phyloP scores from a whole-genome alignment of 805 yeast species.

The Saturnispora hagleri region DNA sequence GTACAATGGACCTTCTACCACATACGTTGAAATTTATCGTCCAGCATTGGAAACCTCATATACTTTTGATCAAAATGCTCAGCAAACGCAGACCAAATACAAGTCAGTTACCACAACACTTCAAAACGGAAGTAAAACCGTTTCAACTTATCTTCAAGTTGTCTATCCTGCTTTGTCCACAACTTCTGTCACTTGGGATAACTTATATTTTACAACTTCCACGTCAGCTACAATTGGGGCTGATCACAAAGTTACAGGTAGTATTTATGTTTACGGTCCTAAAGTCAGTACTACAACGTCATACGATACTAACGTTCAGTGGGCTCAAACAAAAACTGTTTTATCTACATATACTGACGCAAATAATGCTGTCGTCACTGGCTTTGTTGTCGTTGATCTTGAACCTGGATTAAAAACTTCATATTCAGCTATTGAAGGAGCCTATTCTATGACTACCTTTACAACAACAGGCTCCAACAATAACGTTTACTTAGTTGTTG shows the following conservation, averaged over 20 bases:
- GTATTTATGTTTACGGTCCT: constrained; percentile 5
- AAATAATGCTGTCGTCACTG: background rate
- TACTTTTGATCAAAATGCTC: background rate
- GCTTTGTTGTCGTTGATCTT: background rate
- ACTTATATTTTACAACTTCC: background rate
- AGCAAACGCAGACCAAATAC: background rate
- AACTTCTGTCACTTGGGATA: background rate
- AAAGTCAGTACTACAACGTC: background rate
- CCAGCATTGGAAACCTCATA: constrained; percentile 1
- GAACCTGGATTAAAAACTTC: constrained; percentile 1
- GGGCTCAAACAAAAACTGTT: background rate
- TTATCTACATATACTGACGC: background rate
- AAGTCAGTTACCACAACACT: background rate
- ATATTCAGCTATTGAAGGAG: background rate
- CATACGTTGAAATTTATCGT: constrained; percentile 1
- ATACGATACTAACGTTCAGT: background rate
- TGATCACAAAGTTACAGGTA: background rate
- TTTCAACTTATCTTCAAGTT: background rate
- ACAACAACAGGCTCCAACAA: background rate
- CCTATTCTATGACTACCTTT: background rate
- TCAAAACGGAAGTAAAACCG: background rate
- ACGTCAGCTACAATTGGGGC: background rate
- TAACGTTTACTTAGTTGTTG: background rate
- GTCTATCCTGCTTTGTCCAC: constrained; percentile 4
- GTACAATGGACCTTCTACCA: background rate